A percentile compares a stretch with the other conserved stretches of the same genome.
These are phyloP conservation scores for Begonia peltatifolia DNA, from an alignment of 306 rosid genomes.

Conservation along the genomic window DNA sequence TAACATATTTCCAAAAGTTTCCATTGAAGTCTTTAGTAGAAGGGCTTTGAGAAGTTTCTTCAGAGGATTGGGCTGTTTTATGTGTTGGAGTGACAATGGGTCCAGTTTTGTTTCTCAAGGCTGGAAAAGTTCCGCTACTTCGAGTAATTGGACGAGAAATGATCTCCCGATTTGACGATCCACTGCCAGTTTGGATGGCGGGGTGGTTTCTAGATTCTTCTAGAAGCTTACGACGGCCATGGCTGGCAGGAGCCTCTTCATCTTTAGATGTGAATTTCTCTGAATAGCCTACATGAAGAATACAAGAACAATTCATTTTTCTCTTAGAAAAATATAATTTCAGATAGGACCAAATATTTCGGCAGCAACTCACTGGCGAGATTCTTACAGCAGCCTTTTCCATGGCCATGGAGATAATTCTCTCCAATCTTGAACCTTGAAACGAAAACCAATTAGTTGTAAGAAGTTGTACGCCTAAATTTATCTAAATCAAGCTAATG, in stretches of 20 bases:
- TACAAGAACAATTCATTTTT: conserved; percentile 7
- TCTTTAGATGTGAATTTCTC: conserved; percentile 14
- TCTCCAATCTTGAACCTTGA: conserved; percentile 33
- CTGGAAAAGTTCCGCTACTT: conserved; percentile 74
- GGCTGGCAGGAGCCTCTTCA: conserved; percentile 10
- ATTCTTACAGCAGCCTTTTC: conserved; percentile 22
- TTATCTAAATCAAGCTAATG: too few relatives aligned
- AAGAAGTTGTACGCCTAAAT: background rate
- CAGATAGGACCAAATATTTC: background rate
- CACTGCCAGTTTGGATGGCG: conserved; percentile 38
- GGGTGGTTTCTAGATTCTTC: conserved; percentile 54
- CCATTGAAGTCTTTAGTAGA: conserved; percentile 10
- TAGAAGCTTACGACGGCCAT: conserved; percentile 52
- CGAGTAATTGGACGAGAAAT: conserved; percentile 28
- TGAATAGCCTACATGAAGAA: conserved; percentile 26
- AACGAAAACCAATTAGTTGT: conserved; percentile 16
- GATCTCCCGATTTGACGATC: conserved; percentile 11
- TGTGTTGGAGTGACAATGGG: conserved; percentile 16
- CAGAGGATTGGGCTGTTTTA: conserved; percentile 16
- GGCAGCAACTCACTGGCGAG: conserved; percentile 29
- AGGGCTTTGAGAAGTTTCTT: conserved; percentile 6
- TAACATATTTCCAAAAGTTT: conserved; percentile 34
- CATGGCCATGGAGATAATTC: conserved; percentile 15
- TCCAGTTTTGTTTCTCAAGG: conserved; percentile 30
- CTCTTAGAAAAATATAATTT: background rate